phyloP scores from a whole-genome alignment of 2,329 filamentous ascomycete genomes.

The Geosmithia putterillii region DNA sequence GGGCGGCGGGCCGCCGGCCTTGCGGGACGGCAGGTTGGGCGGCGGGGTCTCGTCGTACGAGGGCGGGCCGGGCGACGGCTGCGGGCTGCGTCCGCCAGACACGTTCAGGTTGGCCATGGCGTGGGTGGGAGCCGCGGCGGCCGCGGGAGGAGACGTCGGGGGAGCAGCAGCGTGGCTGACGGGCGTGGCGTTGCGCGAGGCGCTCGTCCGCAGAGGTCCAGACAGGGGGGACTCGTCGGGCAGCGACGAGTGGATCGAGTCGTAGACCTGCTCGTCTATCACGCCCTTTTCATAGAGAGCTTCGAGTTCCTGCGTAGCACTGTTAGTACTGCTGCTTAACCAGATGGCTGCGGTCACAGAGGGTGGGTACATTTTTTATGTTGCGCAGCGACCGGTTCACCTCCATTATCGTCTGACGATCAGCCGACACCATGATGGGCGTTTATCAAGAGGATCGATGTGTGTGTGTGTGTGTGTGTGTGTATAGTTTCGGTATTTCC shows the following conservation, averaged over 20 bases:
- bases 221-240: conserved; percentile 56
- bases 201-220: conserved; percentile 24
- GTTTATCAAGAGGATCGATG: neutral
- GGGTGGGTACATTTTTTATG: conserved; percentile 62
- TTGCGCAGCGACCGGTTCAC: conserved; percentile 76
- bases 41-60: conserved; percentile 37
- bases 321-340: neutral
- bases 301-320: conserved; percentile 63
- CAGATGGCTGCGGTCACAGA: neutral
- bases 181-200: conserved; percentile 11
- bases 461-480: too few relatives aligned
- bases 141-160: conserved; percentile 15
- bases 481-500: too few relatives aligned
- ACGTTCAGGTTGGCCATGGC: conserved; percentile 22
- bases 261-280: conserved; percentile 64
- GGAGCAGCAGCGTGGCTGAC: conserved; percentile 16
- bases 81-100: neutral
- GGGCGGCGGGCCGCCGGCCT: neutral
- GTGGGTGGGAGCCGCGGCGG: neutral
- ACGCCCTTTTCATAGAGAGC: conserved; percentile 73
- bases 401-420: conserved; percentile 50
- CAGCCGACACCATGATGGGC: conserved; percentile 29
- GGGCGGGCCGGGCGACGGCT: conserved; percentile 33
- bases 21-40: conserved; percentile 25
- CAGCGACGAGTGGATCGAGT: conserved; percentile 61